Conservation (phyloP, 148 eudicot species). For the Arctostaphylos glauca region DNA sequence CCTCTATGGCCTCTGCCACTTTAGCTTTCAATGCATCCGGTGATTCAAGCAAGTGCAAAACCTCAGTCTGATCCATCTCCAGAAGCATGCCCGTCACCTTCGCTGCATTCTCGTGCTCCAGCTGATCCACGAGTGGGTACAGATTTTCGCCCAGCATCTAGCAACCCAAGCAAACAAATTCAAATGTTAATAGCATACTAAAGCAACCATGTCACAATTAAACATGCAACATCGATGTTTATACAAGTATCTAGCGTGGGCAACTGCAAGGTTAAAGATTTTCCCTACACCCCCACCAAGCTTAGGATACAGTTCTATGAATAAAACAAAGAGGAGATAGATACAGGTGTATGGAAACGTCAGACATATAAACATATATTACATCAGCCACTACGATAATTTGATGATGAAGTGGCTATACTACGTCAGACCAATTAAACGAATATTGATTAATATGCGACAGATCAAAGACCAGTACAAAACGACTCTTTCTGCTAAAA, state of each 20-base stretch:
- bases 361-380: background rate
- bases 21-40: slow-evolving; percentile 86
- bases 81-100: slow-evolving; percentile 91
- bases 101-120: slow-evolving; percentile 84
- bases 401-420: background rate
- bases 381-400: background rate
- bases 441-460: no score
- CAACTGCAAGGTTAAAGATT: background rate
- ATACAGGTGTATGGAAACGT: background rate
- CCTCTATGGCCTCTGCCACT: slow-evolving; percentile 87
- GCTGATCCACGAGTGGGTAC: slow-evolving; percentile 78
- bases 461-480: no score
- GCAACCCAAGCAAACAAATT: background rate
- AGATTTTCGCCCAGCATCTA: slow-evolving; percentile 87
- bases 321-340: background rate
- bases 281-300: background rate
- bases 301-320: background rate
- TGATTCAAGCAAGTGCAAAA: slow-evolving; percentile 75
- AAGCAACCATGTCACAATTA: background rate
- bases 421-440: background rate
- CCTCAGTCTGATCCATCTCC: slow-evolving; percentile 92
- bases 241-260: background rate
- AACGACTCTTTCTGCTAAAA: no score
- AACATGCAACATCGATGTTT: background rate
- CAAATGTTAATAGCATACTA: background rate